A percentile compares a stretch with the other conserved stretches of the same genome.
phyloP scores from a whole-genome alignment of 768 basidiomycete species.

The Suillus sp. region DNA sequence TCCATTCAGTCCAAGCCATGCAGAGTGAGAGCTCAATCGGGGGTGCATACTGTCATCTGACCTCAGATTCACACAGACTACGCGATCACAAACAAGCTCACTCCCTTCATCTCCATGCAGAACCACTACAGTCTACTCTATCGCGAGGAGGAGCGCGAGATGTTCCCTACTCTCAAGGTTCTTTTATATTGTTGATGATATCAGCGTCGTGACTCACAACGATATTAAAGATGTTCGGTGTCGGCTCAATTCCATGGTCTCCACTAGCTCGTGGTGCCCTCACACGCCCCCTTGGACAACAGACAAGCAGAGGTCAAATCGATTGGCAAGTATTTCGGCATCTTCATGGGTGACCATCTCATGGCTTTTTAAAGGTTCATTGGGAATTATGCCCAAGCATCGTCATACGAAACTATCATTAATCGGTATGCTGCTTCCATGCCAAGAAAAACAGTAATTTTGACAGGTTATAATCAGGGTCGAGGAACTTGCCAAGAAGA shows the following conservation, averaged over 20 bases:
- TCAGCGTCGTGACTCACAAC: conserved; percentile 7
- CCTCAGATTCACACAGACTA: conserved; percentile 30
- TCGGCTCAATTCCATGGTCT: conserved; percentile 49
- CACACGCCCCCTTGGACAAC: conserved; percentile 36
- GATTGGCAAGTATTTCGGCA: conserved; percentile 24
- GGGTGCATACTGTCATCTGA: not conserved
- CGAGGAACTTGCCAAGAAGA: conserved; percentile 41
- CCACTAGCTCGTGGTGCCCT: conserved; percentile 42
- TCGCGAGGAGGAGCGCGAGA: conserved; percentile 62
- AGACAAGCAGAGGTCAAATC: conserved; percentile 25
- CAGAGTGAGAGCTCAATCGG: conserved; percentile 33
- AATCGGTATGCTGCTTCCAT: conserved; percentile 23
- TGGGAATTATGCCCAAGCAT: conserved; percentile 24
- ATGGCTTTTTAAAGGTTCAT: conserved; percentile 26
- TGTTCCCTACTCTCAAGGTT: conserved; percentile 52
- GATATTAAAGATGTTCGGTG: conserved; percentile 40
- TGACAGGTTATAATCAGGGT: conserved; percentile 31
- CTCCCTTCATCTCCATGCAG: conserved; percentile 67
- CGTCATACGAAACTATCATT: conserved; percentile 30
- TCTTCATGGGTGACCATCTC: conserved; percentile 3
- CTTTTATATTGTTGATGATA: not conserved
- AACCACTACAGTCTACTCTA: conserved; percentile 59
- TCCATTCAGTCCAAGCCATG: conserved; percentile 38
- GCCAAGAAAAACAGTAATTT: conserved; percentile 1
- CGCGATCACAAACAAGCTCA: conserved; percentile 44